Conservation (phyloP, 768 basidiomycete species). For the Rhodosporidiobolus odoratus region DNA sequence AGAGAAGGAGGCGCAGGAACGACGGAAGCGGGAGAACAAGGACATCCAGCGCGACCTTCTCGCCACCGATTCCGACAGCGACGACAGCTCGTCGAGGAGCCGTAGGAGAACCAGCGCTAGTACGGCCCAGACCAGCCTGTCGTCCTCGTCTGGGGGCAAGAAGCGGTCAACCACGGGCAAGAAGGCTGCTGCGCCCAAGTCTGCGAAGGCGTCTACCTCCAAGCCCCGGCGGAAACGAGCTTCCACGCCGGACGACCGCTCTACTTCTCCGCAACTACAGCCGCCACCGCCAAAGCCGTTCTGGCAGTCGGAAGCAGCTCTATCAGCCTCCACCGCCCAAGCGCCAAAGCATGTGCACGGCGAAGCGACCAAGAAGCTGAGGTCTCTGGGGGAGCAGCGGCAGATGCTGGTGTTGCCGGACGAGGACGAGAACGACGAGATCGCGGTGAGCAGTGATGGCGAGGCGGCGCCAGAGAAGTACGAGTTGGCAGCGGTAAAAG, state of each 20-base stretch:
- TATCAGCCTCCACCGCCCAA: background rate
- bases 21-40: background rate
- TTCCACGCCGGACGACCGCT: background rate
- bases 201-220: background rate
- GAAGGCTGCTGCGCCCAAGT: background rate
- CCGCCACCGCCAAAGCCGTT: slow-evolving; percentile 2
- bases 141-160: background rate
- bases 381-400: slow-evolving; percentile 13
- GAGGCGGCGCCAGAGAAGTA: slow-evolving; percentile 6
- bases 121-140: slow-evolving; percentile 14
- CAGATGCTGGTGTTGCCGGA: slow-evolving; percentile 7
- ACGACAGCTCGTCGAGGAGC: background rate
- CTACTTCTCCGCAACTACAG: background rate
- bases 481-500: slow-evolving; percentile 16
- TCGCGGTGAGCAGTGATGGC: background rate
- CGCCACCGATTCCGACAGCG: background rate
- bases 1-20: background rate
- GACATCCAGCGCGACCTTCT: background rate
- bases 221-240: background rate
- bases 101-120: background rate
- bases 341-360: slow-evolving; percentile 4
- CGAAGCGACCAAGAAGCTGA: slow-evolving; percentile 14
- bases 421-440: slow-evolving; percentile 14
- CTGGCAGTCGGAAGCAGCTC: slow-evolving; percentile 3
- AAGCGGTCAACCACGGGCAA: background rate